Base-by-base conservation (phyloP, 768 basidiomycete species). In the Phlebiopsis gigantea region DNA sequence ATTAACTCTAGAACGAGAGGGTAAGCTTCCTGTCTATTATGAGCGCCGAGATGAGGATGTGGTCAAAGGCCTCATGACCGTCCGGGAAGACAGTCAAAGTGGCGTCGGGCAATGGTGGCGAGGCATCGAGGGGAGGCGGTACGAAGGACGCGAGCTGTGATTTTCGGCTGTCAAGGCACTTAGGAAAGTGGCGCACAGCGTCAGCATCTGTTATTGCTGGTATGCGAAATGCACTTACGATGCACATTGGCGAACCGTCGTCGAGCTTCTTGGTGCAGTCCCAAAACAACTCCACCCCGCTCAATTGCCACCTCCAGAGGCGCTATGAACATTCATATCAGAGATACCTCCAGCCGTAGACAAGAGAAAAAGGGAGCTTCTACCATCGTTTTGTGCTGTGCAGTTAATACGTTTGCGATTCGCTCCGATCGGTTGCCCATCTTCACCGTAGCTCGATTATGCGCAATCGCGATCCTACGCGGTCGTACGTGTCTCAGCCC, bases 171-270 rank as follows among this genome's bases (percentile, higher is more conserved):
- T 66, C 65, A 30, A 69, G 71, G 60, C 75, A 75, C 72, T 72
- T 15, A 28, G 31, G 29, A 50, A 28, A 28, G 5, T 30, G 29
- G 29, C 17, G 44, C 21, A 39, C 34, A 39, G 34, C 34, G 34
- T 49, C 6, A 19, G 55, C 42, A 26, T 47, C 19, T 19, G 1
- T 10, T 5, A 55, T 52, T 29, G 55, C 47, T 34, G n/a, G 29
- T n/a, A 25, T 45, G 30, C 24, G 45, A 46, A 24, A 21, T 50
- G 39, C 4, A 71, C 76, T 46, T 48, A 77, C 76, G 52, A 80
- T 73, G 63, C 77, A 79, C 72, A 77, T 71, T 0, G 75, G 75
- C 0, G 75, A 77, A 17, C 79, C 78, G 53, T 80, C 77, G 29
- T 77, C 75, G 2, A 78, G 67, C 0, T 67, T 71, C 1, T 68